Evolutionary conservation across 2,329 filamentous ascomycete species (phyloP).

Genomic region (Coniochaeta sp.): DNA sequence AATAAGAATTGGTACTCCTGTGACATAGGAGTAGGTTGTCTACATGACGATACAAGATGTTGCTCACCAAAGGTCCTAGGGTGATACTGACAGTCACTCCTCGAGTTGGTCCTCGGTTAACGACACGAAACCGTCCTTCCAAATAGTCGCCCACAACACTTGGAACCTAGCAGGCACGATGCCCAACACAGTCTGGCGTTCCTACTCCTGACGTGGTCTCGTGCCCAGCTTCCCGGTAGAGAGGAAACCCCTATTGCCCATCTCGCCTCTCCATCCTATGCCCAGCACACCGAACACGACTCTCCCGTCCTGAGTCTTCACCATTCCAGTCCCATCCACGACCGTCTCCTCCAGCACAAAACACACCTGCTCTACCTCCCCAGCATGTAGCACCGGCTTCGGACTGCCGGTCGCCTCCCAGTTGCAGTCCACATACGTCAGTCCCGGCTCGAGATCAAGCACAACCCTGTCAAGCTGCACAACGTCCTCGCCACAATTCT

Average conservation of each 20-base stretch:
- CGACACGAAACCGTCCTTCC: neutral
- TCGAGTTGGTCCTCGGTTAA: neutral
- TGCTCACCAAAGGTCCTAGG: neutral
- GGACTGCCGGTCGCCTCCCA: slow-evolving; percentile 37
- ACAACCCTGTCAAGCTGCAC: slow-evolving; percentile 67
- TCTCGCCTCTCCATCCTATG: slow-evolving; percentile 80
- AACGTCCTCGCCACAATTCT: slow-evolving; percentile 82
- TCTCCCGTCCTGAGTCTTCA: slow-evolving; percentile 27
- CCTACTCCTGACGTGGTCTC: slow-evolving; percentile 20
- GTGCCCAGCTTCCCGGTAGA: slow-evolving; percentile 75
- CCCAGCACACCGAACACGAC: slow-evolving; percentile 72
- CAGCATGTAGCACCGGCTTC: slow-evolving; percentile 51
- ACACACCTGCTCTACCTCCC: slow-evolving; percentile 59
- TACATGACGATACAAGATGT: neutral
- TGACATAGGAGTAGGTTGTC: no score
- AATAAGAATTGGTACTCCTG: no score
- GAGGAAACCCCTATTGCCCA: slow-evolving; percentile 83
- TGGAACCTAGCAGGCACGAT: neutral
- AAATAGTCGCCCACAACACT: neutral
- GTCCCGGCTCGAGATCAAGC: slow-evolving; percentile 43
- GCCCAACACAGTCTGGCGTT: neutral
- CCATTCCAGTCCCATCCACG: slow-evolving; percentile 27
- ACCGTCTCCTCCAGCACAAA: slow-evolving; percentile 48
- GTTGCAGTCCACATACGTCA: slow-evolving; percentile 48
- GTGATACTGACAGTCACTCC: neutral